phyloP scores from a whole-genome alignment of 2,329 filamentous ascomycete species.

The Biscogniauxia sp. region DNA sequence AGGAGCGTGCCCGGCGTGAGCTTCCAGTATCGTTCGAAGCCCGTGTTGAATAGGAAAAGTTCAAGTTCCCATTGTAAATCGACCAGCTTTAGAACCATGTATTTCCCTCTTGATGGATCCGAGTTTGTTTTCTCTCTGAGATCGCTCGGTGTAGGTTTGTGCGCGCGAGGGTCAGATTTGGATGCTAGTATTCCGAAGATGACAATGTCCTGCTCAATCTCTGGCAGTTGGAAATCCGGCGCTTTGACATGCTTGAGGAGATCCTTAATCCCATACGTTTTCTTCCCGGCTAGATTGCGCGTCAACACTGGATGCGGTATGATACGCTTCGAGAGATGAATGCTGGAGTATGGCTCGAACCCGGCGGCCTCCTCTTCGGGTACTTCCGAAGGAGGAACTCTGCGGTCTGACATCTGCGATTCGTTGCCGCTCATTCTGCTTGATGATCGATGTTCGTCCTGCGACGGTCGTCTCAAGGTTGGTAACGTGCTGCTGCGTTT shows the following conservation, averaged over 20 bases:
- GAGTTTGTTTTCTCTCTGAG: conserved; percentile 49
- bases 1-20: conserved; percentile 87
- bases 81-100: conserved; percentile 86
- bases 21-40: conserved; percentile 92
- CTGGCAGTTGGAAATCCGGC: conserved; percentile 77
- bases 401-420: conserved; percentile 24
- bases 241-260: conserved; percentile 77
- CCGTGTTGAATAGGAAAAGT: conserved; percentile 86
- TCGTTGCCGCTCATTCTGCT: conserved; percentile 16
- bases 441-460: conserved; percentile 13
- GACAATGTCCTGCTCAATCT: conserved; percentile 83
- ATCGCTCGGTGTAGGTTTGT: conserved; percentile 46
- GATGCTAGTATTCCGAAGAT: conserved; percentile 83
- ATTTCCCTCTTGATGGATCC: conserved; percentile 68
- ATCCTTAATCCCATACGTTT: conserved; percentile 74
- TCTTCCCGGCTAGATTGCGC: conserved; percentile 75
- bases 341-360: conserved; percentile 83
- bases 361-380: conserved; percentile 53
- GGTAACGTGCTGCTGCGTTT: conserved; percentile 45
- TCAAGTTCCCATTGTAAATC: conserved; percentile 91
- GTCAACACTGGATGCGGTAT: conserved; percentile 79
- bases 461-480: conserved; percentile 24
- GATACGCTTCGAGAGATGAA: conserved; percentile 79
- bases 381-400: conserved; percentile 33
- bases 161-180: conserved; percentile 75